Conservation (phyloP, 768 basidiomycete genomes). For the Hortiboletus campestris region DNA sequence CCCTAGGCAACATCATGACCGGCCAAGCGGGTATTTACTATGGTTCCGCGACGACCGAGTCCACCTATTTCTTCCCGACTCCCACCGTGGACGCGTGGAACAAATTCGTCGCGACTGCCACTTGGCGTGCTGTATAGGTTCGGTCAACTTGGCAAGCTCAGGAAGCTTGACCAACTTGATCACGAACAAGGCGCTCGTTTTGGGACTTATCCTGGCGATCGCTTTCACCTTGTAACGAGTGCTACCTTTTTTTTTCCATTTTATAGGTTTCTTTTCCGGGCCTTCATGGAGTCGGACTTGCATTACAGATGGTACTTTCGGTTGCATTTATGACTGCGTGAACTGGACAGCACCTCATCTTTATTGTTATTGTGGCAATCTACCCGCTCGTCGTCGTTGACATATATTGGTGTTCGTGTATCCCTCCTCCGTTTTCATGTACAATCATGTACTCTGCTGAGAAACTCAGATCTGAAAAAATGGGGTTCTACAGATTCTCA, state of each 20-base stretch:
- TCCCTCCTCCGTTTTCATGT: background rate
- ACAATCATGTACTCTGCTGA: background rate
- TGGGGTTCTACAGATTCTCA: background rate
- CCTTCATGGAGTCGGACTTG: background rate
- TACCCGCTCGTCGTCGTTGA: background rate
- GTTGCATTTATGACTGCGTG: background rate
- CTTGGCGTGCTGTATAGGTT: constrained; percentile 1
- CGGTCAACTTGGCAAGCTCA: background rate
- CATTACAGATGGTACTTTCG: background rate
- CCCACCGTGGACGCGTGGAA: constrained; percentile 59
- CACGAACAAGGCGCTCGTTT: background rate
- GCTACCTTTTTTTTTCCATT: background rate
- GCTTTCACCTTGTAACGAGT: background rate
- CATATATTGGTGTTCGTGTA: background rate
- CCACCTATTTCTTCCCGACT: constrained; percentile 53
- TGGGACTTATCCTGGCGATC: background rate
- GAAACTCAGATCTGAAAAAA: too few relatives aligned
- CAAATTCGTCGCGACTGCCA: constrained; percentile 44
- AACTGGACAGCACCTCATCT: background rate
- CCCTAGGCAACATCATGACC: constrained; percentile 47
- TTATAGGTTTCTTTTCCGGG: background rate
- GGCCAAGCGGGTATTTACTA: constrained; percentile 58
- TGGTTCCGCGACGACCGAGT: constrained; percentile 47
- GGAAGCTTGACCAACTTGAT: background rate
- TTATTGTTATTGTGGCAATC: constrained; percentile 4